Percentiles rank a stretch among this genome's conserved stretches.
Evolutionary conservation across 2,329 filamentous ascomycete genomes (phyloP).

Genomic region (Hyphodiscus sp.): DNA sequence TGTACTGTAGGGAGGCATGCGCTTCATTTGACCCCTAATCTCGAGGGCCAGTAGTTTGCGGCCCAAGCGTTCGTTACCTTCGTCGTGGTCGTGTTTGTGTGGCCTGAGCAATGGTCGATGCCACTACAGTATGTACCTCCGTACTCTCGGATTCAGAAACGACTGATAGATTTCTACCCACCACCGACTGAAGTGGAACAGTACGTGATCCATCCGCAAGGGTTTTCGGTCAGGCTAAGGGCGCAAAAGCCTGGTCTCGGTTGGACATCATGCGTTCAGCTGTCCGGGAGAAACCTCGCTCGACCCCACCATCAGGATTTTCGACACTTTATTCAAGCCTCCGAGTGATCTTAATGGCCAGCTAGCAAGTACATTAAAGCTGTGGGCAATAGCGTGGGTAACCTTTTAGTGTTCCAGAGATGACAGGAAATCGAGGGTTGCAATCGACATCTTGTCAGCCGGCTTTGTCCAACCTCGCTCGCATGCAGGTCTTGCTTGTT

Average conservation of each 20-base stretch:
- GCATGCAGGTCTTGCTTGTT: conserved; percentile 19
- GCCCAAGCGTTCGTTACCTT: background rate
- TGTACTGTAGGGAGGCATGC: background rate
- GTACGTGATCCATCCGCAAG: conserved; percentile 5
- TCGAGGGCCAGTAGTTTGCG: background rate
- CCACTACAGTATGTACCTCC: too few relatives aligned
- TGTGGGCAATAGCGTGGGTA: background rate
- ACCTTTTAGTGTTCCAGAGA: conserved; percentile 10
- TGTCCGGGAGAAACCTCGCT: conserved; percentile 17
- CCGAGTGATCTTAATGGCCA: conserved; percentile 19
- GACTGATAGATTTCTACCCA: background rate
- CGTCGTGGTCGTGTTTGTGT: too few relatives aligned
- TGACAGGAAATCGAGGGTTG: conserved; percentile 1
- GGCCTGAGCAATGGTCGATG: background rate
- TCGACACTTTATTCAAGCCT: conserved; percentile 1
- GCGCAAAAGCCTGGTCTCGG: conserved; percentile 2
- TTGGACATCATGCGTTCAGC: conserved; percentile 12
- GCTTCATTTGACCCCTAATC: conserved; percentile 4
- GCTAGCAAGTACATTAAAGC: conserved; percentile 1
- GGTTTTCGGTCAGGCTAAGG: conserved; percentile 6
- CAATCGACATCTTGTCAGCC: conserved; percentile 11
- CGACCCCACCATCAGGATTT: background rate
- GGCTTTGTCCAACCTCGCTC: conserved; percentile 21
- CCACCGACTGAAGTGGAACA: conserved; percentile 1
- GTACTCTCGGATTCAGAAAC: background rate